These are phyloP conservation scores for Alternaria novae-zelandiae DNA, from an alignment of 2,329 filamentous ascomycete genomes.

Conservation along the genomic window DNA sequence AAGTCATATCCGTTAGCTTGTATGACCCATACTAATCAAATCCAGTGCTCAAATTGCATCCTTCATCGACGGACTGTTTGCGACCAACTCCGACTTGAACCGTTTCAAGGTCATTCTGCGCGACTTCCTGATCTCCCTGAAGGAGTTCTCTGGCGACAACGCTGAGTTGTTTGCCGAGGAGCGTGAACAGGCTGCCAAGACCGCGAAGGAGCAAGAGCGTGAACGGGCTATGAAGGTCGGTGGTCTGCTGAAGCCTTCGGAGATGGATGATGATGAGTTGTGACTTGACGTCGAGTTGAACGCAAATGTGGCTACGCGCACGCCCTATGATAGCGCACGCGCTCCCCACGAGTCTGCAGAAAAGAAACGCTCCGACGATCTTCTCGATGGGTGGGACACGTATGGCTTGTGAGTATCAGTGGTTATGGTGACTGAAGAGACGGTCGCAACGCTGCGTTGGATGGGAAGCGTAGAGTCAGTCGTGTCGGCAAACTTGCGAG, in stretches of 20 bases:
- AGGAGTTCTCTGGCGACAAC: conserved; percentile 96
- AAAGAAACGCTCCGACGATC: conserved; percentile 24
- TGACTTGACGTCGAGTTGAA: conserved; percentile 69
- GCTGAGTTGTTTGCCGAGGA: conserved; percentile 92
- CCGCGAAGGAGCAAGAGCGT: conserved; percentile 85
- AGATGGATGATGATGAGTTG: conserved; percentile 81
- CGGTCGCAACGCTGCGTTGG: conserved; percentile 12
- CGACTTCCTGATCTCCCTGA: conserved; percentile 95
- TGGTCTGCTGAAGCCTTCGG: conserved; percentile 94
- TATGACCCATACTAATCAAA: conserved; percentile 34
- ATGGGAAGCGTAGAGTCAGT: conserved; percentile 17
- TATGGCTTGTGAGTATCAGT: conserved; percentile 59
- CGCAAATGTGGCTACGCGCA: conserved; percentile 44
- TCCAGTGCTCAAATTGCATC: conserved; percentile 80
- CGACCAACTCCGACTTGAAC: conserved; percentile 84
- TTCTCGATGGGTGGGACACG: conserved; percentile 69
- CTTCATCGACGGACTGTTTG: conserved; percentile 90
- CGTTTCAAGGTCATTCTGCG: conserved; percentile 96
- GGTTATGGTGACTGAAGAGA: conserved; percentile 14
- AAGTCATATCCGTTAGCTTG: conserved; percentile 51
- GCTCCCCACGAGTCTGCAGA: conserved; percentile 17
- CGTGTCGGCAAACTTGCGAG: conserved; percentile 17
- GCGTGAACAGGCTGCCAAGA: conserved; percentile 87
- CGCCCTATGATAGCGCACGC: conserved; percentile 40
- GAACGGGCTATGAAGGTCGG: conserved; percentile 94